Conservation (phyloP, 2,329 filamentous ascomycete genomes). For the Epichloe aotearoae region DNA sequence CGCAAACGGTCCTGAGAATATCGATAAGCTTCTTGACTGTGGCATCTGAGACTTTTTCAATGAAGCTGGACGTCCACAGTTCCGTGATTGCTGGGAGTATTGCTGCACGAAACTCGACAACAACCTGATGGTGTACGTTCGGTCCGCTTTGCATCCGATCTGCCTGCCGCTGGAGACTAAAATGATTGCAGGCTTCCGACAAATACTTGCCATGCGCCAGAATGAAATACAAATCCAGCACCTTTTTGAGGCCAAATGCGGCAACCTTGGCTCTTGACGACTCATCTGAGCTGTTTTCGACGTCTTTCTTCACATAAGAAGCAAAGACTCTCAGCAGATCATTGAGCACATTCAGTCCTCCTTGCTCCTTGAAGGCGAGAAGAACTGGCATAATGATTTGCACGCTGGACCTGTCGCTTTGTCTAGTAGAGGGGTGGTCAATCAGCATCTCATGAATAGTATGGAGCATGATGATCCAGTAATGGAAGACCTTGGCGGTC, state of each 20-base stretch:
- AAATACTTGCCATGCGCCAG: constrained; percentile 69
- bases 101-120: constrained; percentile 73
- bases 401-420: constrained; percentile 33
- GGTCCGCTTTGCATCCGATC: constrained; percentile 28
- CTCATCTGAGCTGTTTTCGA: constrained; percentile 32
- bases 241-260: constrained; percentile 57
- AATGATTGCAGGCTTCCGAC: constrained; percentile 56
- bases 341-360: constrained; percentile 63
- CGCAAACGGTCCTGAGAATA: constrained; percentile 65
- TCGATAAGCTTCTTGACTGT: constrained; percentile 71
- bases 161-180: constrained; percentile 28
- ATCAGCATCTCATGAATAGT: constrained; percentile 68
- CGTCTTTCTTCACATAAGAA: constrained; percentile 15
- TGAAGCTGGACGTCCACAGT: constrained; percentile 75
- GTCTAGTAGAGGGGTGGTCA: constrained; percentile 41
- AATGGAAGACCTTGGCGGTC: constrained; percentile 55
- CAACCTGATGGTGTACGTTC: constrained; percentile 52
- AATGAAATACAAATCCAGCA: constrained; percentile 66
- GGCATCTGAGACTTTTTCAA: constrained; percentile 65
- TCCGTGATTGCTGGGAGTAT: constrained; percentile 63
- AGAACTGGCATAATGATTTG: constrained; percentile 64
- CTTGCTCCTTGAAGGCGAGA: constrained; percentile 71
- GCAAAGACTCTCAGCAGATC: constrained; percentile 55
- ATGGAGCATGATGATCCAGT: constrained; percentile 70
- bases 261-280: constrained; percentile 34